phyloP scores from a whole-genome alignment of 2,329 filamentous ascomycete species.

The Aspergillus ochraceus region DNA sequence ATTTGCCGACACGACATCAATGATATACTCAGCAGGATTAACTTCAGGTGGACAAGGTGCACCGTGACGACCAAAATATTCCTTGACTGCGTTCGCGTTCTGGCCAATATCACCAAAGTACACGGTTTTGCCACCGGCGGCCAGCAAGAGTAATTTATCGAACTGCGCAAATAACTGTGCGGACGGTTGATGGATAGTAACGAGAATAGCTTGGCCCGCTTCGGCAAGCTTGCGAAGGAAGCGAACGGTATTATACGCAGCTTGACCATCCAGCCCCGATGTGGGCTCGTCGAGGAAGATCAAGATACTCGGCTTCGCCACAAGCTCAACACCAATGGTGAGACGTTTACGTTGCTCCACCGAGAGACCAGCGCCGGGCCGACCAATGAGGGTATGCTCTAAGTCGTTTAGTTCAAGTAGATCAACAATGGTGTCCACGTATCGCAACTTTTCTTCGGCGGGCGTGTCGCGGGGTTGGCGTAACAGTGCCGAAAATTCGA shows the following conservation, averaged over 20 bases:
- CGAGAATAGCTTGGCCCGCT: neutral
- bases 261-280: neutral
- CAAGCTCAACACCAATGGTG: neutral
- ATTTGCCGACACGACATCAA: constrained; percentile 1
- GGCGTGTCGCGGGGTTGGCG: neutral
- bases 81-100: neutral
- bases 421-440: neutral
- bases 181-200: neutral
- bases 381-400: neutral
- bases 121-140: neutral
- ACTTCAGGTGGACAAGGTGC: neutral
- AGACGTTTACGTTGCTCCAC: neutral
- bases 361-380: neutral
- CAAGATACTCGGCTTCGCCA: neutral
- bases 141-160: neutral
- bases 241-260: neutral
- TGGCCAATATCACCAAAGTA: constrained; percentile 2
- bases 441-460: neutral
- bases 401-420: neutral
- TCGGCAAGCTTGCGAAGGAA: neutral
- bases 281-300: neutral
- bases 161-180: neutral
- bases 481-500: constrained; percentile 1
- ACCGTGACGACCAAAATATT: neutral
- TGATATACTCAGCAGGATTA: constrained; percentile 1